phyloP scores from a whole-genome alignment of 257 asterid genomes.

The Osmanthus fragrans region DNA sequence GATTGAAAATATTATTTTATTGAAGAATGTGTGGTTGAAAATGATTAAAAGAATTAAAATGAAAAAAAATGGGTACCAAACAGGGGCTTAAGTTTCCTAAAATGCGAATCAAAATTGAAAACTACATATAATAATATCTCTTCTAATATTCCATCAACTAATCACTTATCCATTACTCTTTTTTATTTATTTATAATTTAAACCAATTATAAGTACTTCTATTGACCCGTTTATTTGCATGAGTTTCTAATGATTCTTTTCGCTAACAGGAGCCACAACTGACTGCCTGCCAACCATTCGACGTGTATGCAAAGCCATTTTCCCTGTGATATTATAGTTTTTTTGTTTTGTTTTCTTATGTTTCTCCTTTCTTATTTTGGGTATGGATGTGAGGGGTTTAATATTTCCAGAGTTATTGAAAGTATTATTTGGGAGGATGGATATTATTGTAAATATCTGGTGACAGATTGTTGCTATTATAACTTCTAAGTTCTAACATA shows the following conservation, averaged over 20 bases:
- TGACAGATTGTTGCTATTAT: background rate
- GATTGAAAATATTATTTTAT: too few species aligned
- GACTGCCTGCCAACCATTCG: slow-evolving; percentile 74
- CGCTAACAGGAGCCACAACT: slow-evolving; percentile 84
- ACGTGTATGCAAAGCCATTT: slow-evolving; percentile 84
- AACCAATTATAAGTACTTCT: too few species aligned
- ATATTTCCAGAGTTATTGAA: background rate
- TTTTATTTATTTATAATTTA: too few species aligned
- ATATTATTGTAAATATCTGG: background rate
- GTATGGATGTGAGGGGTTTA: background rate
- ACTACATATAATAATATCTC: too few species aligned
- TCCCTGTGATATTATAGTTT: slow-evolving; percentile 46
- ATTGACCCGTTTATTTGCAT: too few species aligned
- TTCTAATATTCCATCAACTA: too few species aligned
- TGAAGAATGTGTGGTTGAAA: too few species aligned
- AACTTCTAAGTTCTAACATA: background rate
- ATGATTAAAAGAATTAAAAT: too few species aligned
- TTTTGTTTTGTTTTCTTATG: background rate
- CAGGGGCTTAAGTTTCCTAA: too few species aligned
- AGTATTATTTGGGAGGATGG: background rate
- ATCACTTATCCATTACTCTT: too few species aligned
- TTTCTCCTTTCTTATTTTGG: background rate
- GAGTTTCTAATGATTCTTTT: slow-evolving; percentile 19
- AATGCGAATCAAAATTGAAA: too few species aligned
- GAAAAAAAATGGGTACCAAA: too few species aligned